Percentiles rank a stretch among this genome's conserved stretches.
Evolutionary conservation across 2,329 filamentous ascomycete species (phyloP).

Genomic region (Ascochyta viciae-villosae): DNA sequence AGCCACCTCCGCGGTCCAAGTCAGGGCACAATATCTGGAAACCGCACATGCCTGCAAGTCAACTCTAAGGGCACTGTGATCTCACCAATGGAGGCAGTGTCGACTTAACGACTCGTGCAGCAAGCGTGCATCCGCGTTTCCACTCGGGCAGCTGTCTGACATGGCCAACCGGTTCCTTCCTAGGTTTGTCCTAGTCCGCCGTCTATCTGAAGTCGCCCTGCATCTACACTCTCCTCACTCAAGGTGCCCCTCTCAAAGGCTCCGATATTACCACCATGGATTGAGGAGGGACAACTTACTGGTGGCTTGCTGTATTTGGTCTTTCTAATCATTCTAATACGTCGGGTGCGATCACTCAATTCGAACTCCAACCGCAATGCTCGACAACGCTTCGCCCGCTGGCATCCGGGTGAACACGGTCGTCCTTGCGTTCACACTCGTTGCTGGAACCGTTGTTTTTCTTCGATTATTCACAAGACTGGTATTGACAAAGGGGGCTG

Average conservation of each 20-base stretch:
- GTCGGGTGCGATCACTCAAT: conserved; percentile 4
- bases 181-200: conserved; percentile 8
- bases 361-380: conserved; percentile 11
- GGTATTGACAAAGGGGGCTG: conserved; percentile 32
- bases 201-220: conserved; percentile 8
- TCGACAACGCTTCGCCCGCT: conserved; percentile 34
- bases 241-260: conserved; percentile 4
- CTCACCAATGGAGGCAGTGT: conserved; percentile 18
- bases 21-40: conserved; percentile 25
- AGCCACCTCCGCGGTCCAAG: conserved; percentile 22
- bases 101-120: conserved; percentile 8
- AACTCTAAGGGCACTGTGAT: conserved; percentile 12
- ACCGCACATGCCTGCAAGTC: conserved; percentile 18
- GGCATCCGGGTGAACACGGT: conserved; percentile 41
- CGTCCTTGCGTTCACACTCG: conserved; percentile 40
- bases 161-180: conserved; percentile 4
- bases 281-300: conserved; percentile 18
- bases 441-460: conserved; percentile 40
- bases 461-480: conserved; percentile 41
- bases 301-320: conserved; percentile 13
- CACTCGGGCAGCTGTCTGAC: conserved; percentile 2
- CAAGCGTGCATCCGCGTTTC: conserved; percentile 10
- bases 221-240: conserved; percentile 5
- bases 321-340: conserved; percentile 11
- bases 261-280: conserved; percentile 7